These are phyloP conservation scores for Francoa sonchifolia DNA, from an alignment of 441 rosid genomes.

Conservation along the genomic window DNA sequence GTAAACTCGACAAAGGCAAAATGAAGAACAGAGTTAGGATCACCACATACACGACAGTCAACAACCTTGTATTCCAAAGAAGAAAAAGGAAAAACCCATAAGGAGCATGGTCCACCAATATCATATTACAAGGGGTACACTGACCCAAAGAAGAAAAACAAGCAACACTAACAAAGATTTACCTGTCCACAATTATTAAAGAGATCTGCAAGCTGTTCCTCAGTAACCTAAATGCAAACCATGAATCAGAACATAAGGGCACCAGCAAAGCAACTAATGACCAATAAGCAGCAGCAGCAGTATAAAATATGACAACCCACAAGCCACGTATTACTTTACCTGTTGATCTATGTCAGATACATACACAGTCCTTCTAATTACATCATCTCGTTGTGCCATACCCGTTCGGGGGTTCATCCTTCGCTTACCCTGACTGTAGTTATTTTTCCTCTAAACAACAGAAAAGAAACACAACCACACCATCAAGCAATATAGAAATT, in stretches of 20 bases:
- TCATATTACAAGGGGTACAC: neutral
- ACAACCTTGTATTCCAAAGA: slow-evolving; percentile 37
- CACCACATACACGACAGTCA: slow-evolving; percentile 97
- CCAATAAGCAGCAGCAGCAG: neutral
- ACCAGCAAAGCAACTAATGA: slow-evolving; percentile 1
- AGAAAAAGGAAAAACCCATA: slow-evolving; percentile 2
- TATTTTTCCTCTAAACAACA: slow-evolving; percentile 44
- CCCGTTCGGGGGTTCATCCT: slow-evolving; percentile 65
- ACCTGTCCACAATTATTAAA: slow-evolving; percentile 86
- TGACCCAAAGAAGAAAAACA: neutral
- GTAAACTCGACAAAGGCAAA: slow-evolving; percentile 80
- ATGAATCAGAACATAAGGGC: slow-evolving; percentile 2
- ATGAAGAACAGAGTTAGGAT: slow-evolving; percentile 82
- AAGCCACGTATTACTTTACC: slow-evolving; percentile 20
- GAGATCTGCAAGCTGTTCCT: slow-evolving; percentile 86
- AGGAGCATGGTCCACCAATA: slow-evolving; percentile 2
- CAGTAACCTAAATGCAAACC: slow-evolving; percentile 50
- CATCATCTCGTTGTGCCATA: slow-evolving; percentile 78
- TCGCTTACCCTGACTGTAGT: slow-evolving; percentile 43
- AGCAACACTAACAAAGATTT: slow-evolving; percentile 5
- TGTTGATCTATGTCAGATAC: slow-evolving; percentile 86
- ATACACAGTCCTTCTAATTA: slow-evolving; percentile 81
- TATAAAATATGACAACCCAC: neutral
- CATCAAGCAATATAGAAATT: too few species aligned
- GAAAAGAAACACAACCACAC: neutral